These are phyloP conservation scores for Cordyceps cicadae DNA, from an alignment of 2,329 filamentous ascomycete genomes.

Conservation along the genomic window DNA sequence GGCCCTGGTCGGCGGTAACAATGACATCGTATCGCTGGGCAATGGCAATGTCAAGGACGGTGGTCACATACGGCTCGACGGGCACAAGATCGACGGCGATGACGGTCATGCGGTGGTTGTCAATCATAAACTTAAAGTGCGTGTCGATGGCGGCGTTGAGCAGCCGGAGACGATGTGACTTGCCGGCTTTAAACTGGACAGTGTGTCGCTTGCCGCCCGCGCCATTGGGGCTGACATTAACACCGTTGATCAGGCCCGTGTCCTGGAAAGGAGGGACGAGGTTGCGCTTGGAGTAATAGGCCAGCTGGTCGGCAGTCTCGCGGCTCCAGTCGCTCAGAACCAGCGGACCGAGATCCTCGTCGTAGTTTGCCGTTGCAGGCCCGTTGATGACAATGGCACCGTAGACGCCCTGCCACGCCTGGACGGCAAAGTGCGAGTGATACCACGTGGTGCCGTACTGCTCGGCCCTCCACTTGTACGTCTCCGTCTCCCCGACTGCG, in stretches of 20 bases:
- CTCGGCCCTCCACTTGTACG: conserved; percentile 48
- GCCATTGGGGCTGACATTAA: conserved; percentile 4
- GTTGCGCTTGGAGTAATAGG: background rate
- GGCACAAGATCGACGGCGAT: conserved; percentile 52
- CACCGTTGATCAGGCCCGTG: background rate
- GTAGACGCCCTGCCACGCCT: conserved; percentile 35
- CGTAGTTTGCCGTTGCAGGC: conserved; percentile 49
- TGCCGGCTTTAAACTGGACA: conserved; percentile 32
- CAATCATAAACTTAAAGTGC: conserved; percentile 42
- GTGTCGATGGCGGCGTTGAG: conserved; percentile 39
- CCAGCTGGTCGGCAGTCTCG: background rate
- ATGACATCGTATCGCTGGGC: background rate
- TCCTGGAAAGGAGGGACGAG: background rate
- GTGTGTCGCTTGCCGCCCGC: conserved; percentile 24
- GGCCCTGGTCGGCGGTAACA: background rate
- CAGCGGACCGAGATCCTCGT: conserved; percentile 53
- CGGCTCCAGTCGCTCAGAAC: conserved; percentile 54
- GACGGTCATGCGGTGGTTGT: conserved; percentile 49
- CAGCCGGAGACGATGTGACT: conserved; percentile 38
- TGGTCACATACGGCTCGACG: conserved; percentile 23
- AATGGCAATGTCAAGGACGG: conserved; percentile 24
- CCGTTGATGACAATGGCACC: conserved; percentile 56
- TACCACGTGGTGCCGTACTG: conserved; percentile 58
- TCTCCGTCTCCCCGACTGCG: conserved; percentile 42
- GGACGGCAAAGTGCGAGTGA: conserved; percentile 39